Conservation (phyloP, 108 stramenopile species). For the Skeletonema potamos region DNA sequence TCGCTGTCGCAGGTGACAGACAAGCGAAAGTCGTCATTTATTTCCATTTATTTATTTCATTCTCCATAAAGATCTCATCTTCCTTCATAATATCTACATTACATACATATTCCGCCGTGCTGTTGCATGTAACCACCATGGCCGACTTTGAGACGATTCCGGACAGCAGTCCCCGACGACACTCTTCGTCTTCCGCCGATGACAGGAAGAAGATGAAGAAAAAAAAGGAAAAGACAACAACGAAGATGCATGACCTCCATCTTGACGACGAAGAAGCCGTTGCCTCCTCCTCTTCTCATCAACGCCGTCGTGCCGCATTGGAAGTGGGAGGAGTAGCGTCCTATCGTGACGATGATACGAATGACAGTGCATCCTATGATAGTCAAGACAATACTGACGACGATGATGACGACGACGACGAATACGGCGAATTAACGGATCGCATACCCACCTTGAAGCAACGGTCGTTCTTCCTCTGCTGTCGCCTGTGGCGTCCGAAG, state of each 20-base stretch:
- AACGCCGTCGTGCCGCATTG: background rate
- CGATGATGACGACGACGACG: slow-evolving; percentile 9
- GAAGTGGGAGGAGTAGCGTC: background rate
- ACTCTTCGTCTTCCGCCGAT: too few relatives aligned
- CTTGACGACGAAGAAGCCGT: background rate
- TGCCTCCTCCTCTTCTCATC: background rate
- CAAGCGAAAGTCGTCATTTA: too few relatives aligned
- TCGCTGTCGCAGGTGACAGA: too few relatives aligned
- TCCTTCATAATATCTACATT: too few relatives aligned
- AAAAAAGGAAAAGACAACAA: background rate
- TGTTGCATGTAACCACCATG: too few relatives aligned
- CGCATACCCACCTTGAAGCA: background rate
- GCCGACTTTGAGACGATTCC: background rate
- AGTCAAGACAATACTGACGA: slow-evolving; percentile 1
- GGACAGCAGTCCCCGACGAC: background rate
- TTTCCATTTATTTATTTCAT: too few relatives aligned
- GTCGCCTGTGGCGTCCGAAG: slow-evolving; percentile 17
- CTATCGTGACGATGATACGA: background rate
- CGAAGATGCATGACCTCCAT: background rate
- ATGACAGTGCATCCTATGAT: slow-evolving; percentile 4
- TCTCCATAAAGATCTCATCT: too few relatives aligned
- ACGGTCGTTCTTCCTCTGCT: slow-evolving; percentile 6
- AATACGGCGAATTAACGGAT: slow-evolving; percentile 15
- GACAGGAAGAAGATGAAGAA: background rate
- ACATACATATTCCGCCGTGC: too few relatives aligned